These are phyloP conservation scores for Fusarium multiceps DNA, from an alignment of 2,329 filamentous ascomycete species.

Conservation along the genomic window DNA sequence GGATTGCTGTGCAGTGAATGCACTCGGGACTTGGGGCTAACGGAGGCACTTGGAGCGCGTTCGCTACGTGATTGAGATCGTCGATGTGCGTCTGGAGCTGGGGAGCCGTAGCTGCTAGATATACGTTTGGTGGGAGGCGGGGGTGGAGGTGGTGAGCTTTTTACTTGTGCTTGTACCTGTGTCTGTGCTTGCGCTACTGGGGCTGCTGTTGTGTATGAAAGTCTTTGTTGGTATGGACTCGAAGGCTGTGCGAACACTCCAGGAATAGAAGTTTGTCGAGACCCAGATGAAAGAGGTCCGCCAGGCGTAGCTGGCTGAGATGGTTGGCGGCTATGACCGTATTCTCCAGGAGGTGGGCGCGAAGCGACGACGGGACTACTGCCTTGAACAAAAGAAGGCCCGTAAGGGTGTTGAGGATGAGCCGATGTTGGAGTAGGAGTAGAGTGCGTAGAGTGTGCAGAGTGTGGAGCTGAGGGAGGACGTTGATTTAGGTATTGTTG, in stretches of 20 bases:
- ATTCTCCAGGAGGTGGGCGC: conserved; percentile 57
- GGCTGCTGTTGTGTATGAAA: conserved; percentile 45
- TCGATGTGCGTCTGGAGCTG: conserved; percentile 56
- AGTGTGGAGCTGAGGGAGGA: conserved; percentile 69
- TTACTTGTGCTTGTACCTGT: conserved; percentile 44
- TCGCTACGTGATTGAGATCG: conserved; percentile 68
- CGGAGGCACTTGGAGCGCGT: conserved; percentile 76
- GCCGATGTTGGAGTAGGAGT: conserved; percentile 71
- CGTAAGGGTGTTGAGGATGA: conserved; percentile 67
- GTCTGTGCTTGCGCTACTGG: conserved; percentile 47
- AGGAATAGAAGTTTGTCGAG: conserved; percentile 57
- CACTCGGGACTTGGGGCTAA: conserved; percentile 81
- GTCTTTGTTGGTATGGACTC: conserved; percentile 70
- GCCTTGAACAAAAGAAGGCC: conserved; percentile 61
- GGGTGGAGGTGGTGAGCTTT: conserved; percentile 52
- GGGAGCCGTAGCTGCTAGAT: conserved; percentile 59
- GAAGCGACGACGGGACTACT: conserved; percentile 65
- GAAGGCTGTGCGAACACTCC: conserved; percentile 61
- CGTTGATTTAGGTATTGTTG: conserved; percentile 59
- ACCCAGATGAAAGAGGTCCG: conserved; percentile 59
- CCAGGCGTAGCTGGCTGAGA: conserved; percentile 67
- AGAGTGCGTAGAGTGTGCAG: conserved; percentile 70
- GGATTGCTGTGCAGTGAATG: conserved; percentile 62
- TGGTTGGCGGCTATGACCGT: conserved; percentile 59
- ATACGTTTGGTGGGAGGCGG: conserved; percentile 55